Percentiles rank a stretch among this genome's conserved stretches.
Evolutionary conservation across 768 basidiomycete genomes (phyloP).

Genomic region (Hirschioporus abietinus): DNA sequence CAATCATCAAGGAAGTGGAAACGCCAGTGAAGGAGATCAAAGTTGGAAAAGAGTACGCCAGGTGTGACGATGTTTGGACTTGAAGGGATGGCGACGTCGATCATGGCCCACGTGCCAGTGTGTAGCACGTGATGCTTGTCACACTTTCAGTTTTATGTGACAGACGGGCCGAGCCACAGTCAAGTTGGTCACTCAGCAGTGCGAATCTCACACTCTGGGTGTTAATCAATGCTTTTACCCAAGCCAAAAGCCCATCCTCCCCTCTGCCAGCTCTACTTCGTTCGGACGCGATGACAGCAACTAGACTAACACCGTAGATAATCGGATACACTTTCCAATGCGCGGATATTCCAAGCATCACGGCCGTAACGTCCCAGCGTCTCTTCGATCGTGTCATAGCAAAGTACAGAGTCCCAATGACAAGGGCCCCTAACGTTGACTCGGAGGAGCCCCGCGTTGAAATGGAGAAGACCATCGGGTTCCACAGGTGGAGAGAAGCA

Average conservation of each 20-base stretch:
- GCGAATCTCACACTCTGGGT: conserved; percentile 56
- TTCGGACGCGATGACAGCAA: conserved; percentile 43
- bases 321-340: conserved; percentile 99
- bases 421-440: conserved; percentile 73
- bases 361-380: conserved; percentile 60
- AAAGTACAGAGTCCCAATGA: conserved; percentile 62
- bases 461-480: conserved; percentile 92
- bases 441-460: conserved; percentile 97
- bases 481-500: conserved; percentile 74
- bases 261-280: conserved; percentile 12
- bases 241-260: conserved; percentile 21
- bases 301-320: conserved; percentile 79
- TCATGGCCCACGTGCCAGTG: too few species aligned
- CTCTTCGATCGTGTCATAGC: conserved; percentile 37
- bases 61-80: too few species aligned
- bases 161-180: too few species aligned
- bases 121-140: too few species aligned
- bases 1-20: background rate
- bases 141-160: too few species aligned
- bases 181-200: conserved; percentile 41
- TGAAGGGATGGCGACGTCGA: too few species aligned
- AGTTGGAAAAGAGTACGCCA: background rate
- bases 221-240: conserved; percentile 41
- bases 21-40: too few species aligned
- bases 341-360: conserved; percentile 73